A percentile compares a stretch with the other conserved stretches of the same genome.
phyloP scores from a whole-genome alignment of 2,329 filamentous ascomycete species.

The Colletotrichum siamense region DNA sequence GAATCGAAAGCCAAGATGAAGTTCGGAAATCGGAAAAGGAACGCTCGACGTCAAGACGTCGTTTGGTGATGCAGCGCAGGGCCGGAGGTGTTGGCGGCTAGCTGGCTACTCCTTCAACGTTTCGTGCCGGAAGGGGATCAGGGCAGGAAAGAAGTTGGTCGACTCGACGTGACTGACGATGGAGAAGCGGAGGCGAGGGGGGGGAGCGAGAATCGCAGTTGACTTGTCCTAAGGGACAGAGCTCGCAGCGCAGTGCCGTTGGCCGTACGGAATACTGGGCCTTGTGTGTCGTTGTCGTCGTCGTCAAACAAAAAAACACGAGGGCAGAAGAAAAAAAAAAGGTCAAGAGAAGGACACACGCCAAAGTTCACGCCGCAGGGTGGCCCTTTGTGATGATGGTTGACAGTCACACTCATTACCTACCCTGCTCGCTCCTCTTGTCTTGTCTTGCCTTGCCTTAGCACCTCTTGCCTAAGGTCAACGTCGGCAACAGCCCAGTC shows the following conservation, averaged over 20 bases:
- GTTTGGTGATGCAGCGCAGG: neutral
- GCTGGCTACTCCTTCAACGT: neutral
- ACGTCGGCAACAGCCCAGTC: neutral
- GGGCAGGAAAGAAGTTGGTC: neutral
- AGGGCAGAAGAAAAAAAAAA: neutral
- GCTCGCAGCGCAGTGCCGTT: constrained; percentile 8
- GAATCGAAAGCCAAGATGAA: neutral
- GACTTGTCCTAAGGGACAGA: neutral
- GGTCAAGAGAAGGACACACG: neutral
- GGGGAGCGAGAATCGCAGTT: neutral
- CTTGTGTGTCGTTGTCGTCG: neutral
- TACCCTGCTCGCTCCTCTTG: neutral
- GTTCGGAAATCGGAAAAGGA: neutral
- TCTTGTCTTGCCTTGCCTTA: neutral
- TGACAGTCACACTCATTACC: constrained; percentile 14
- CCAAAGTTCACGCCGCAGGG: constrained; percentile 19
- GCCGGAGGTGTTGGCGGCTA: neutral
- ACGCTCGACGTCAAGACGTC: neutral
- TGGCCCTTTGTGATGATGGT: constrained; percentile 22
- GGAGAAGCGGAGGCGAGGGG: neutral
- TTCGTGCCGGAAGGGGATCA: neutral
- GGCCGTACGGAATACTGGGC: neutral
- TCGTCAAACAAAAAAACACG: constrained; percentile 2
- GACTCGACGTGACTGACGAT: neutral
- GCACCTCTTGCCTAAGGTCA: neutral